Evolutionary conservation across 2,329 filamentous ascomycete genomes (phyloP), one percentile per base, ranked within the genome.

Genomic region (Colletotrichum tropicale): DNA sequence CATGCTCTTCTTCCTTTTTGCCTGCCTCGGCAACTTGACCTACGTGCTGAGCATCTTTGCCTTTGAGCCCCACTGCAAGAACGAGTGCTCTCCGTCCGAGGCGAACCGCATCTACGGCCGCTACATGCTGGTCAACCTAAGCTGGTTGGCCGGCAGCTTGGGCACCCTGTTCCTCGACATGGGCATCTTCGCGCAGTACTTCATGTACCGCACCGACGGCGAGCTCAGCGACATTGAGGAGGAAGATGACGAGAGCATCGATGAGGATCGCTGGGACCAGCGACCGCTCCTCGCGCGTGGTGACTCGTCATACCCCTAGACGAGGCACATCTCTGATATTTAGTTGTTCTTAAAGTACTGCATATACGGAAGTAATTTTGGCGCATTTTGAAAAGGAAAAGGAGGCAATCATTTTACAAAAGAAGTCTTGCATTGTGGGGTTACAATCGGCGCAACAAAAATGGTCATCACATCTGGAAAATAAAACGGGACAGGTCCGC

Each of bases 1-100:
- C 78, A 93, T 98, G 86, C 90, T 98, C 13, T 99, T 98, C 86
- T 98, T 98, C 87, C 88, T 98, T 26, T 98, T 99, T 83, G 97
- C 97, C 6, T 98, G 96, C 82, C 91, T 98, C 8, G 97, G 97
- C 3, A 99, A 99, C 83, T 84, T 98, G 78, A 98, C 96, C 0
- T 98, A 98, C 81, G 96, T 98, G 21, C 87, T 98, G 48, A 96
- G 94, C 48, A 98, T 99, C 79, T 90, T 98, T 78, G 96, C 96
- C 1, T 98, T 96, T 81, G 95, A 96, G 75, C 95, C 96, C 0
- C 87, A 90, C 34, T 98, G 95, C 78, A 83, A 82, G 34, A 79
- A 85, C 78, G 74, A 83, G 16, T 98, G 96, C 85, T 83, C 83
- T 30, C 86, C 88, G 0, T 94, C 93, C 0, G 95, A 98, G 84